phyloP scores from a whole-genome alignment of 768 basidiomycete species.

The Boletus bicolor region DNA sequence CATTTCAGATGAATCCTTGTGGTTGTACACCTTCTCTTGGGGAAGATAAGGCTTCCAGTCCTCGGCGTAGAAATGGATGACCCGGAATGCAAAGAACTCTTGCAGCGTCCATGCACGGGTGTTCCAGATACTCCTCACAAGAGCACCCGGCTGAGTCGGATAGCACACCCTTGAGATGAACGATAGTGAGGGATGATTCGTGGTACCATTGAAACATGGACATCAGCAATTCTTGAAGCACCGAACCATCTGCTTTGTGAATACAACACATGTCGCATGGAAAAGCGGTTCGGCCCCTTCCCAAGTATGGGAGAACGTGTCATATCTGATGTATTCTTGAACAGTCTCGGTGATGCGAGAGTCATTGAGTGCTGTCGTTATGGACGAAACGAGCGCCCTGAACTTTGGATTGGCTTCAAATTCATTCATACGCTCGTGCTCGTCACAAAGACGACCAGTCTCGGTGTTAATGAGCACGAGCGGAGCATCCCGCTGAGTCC shows the following conservation, averaged over 20 bases:
- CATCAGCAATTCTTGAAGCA: not conserved
- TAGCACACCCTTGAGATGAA: too few relatives aligned
- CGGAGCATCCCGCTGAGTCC: not conserved
- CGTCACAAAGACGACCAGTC: not conserved
- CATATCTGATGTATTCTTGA: not conserved
- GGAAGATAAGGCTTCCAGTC: not conserved
- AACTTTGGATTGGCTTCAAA: too few relatives aligned
- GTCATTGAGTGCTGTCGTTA: not conserved
- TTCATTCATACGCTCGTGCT: too few relatives aligned
- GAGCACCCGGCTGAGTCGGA: not conserved
- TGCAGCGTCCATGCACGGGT: not conserved
- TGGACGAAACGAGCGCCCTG: too few relatives aligned
- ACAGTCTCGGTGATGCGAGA: not conserved
- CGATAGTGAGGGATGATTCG: too few relatives aligned
- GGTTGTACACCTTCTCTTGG: not conserved
- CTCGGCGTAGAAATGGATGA: too few relatives aligned
- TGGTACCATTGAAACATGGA: too few relatives aligned
- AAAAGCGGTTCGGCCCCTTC: not conserved
- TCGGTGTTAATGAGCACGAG: not conserved
- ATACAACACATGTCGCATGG: not conserved
- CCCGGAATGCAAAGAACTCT: too few relatives aligned
- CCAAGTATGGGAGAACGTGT: slow-evolving; percentile 6
- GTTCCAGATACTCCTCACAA: not conserved
- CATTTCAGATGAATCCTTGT: not conserved
- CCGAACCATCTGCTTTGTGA: not conserved